Base-by-base conservation (phyloP, 2,329 filamentous ascomycete species). In the Colletotrichum horii region DNA sequence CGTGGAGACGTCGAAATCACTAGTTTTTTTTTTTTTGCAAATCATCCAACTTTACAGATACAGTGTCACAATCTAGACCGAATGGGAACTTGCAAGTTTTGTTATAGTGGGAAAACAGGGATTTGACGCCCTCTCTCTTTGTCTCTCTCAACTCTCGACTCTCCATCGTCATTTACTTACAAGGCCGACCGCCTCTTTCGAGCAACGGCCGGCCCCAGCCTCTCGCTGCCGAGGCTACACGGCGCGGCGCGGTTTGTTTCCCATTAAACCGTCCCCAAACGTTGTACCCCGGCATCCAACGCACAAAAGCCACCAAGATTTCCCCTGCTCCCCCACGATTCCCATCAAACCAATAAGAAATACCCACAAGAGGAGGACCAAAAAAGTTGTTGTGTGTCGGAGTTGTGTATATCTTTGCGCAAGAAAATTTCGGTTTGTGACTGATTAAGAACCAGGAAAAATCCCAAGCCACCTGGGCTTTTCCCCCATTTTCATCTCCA, bases 401-500 rank as follows among this genome's bases (percentile, higher is more conserved):
- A 75, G 70, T 26, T 48, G 61, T 69, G 64, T 75, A 64, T 76
- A 66, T 71, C 71, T 67, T 75, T 32, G 30, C 48, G 28, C 30
- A 64, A 66, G 70, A 75, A 65, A 58, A 28, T 58, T 56, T 61
- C 15, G 26, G 26, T 48, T 38, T 75, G 74, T 76, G 70, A 68
- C 70, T 76, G 70, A 77, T 77, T 78, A 75, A 70, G 68, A 75
- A 78, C 75, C 76, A 75, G 75, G 75, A 75, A 75, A 65, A 81
- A 83, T 82, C 80, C 80, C 78, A 79, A 82, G 83, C 83, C 83
- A 80, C 83, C 83, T 81, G 83, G 83, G 83, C 83, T 81, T 80
- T 81, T 80, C 79, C 80, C 43, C 82, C 82, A 81, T 79, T 83
- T 82, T 81, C 80, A 83, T 79, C 80, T 71, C 81, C 70, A 69